phyloP scores from a whole-genome alignment of 345 rosid species.

The Hibiscus tridactylites region DNA sequence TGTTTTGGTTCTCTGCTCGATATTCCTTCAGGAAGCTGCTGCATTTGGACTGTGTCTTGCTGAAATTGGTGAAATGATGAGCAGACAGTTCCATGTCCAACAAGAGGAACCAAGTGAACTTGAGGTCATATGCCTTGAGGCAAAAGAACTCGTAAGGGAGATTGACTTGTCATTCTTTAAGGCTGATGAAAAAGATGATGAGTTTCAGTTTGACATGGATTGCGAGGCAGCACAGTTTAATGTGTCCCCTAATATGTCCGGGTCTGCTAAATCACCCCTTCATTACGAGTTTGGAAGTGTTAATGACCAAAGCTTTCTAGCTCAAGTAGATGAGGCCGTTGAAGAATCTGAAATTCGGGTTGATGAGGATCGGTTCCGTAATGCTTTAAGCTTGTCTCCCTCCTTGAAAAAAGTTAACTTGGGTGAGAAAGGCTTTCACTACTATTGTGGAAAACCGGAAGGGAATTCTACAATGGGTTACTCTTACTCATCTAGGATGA shows the following conservation, averaged over 20 bases:
- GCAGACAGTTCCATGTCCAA: constrained; percentile 47
- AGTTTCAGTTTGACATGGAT: constrained; percentile 69
- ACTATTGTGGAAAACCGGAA: too few species aligned
- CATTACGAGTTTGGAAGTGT: constrained; percentile 36
- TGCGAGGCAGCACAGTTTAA: constrained; percentile 49
- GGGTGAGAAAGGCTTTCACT: too few species aligned
- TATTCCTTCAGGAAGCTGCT: constrained; percentile 73
- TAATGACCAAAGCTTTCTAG: constrained; percentile 40
- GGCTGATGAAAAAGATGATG: constrained; percentile 49
- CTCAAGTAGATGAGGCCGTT: constrained; percentile 30
- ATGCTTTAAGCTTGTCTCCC: background rate
- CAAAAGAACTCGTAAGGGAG: constrained; percentile 56
- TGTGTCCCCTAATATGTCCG: constrained; percentile 30
- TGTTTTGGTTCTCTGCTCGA: constrained; percentile 67
- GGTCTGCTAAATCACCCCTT: constrained; percentile 29
- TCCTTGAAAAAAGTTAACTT: background rate
- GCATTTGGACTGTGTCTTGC: constrained; percentile 69
- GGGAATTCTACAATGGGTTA: too few species aligned
- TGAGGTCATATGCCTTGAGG: constrained; percentile 81
- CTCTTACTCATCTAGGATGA: background rate
- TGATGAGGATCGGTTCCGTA: constrained; percentile 16
- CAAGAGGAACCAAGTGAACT: constrained; percentile 86
- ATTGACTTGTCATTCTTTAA: constrained; percentile 40
- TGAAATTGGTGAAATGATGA: constrained; percentile 99
- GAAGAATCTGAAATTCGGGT: constrained; percentile 29